Base-by-base conservation (phyloP, 2,329 filamentous ascomycete species). In the Gaeumannomyces tritici region DNA sequence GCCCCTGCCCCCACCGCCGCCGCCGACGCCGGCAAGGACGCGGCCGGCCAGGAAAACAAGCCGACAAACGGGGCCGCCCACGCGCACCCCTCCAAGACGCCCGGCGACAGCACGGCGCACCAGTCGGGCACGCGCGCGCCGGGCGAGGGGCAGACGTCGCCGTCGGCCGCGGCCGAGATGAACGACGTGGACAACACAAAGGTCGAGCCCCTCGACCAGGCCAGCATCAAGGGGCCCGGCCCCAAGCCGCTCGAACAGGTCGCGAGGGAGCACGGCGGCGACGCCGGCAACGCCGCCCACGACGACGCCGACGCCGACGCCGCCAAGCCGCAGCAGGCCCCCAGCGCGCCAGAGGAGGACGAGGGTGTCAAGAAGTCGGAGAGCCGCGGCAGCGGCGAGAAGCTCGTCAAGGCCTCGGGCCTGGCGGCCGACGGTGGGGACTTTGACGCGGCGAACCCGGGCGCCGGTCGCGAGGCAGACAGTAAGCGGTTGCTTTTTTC, bases 381-480 rank as follows among this genome's bases (percentile, higher is more conserved):
- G 13, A 72, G 73, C 18, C 74, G 79, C 65, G 81, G 79, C 1
- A 84, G 81, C 0, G 84, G 84, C 8, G 81, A 85, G 70, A 69
- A 82, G 67, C 82, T 82, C 63, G 78, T 87, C 65, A 83, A 80
- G 72, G 80, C 79, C 27, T 80, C 78, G 0, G 87, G 87, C 0
- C 71, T 89, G 31, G 73, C 77, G 42, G 84, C 85, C 21, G 86
- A 90, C 54, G 87, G 87, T 0, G 87, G 87, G 7, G 79, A 89
- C 67, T 89, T 89, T 69, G 87, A 89, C 67, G 85, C 83, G 4
- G 75, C 80, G 9, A 81, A 81, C 64, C 81, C 86, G 0, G 87
- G 87, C 13, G 88, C 88, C 13, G 86, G 85, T 3, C 75, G 73
- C 47, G 88, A 90, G 72, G 87, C 87, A 64, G 85, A 88, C 66